A percentile compares a stretch with the other conserved stretches of the same genome.
Conservation (phyloP, 2,329 filamentous ascomycete genomes). For the Nemania sp. region DNA sequence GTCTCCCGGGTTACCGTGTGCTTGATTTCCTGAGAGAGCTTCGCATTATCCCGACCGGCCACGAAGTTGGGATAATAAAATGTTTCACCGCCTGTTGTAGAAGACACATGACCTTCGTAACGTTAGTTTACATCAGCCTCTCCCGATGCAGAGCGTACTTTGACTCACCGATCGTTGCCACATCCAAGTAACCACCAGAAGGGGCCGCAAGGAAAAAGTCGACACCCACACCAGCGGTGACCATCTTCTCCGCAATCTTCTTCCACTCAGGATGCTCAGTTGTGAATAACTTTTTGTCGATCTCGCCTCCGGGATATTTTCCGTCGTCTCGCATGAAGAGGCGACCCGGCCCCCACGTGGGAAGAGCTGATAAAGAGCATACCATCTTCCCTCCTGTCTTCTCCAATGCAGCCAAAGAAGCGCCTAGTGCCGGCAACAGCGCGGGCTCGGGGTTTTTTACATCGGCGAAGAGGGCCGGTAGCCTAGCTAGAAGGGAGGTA, state of each 20-base stretch:
- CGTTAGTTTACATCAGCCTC: conserved; percentile 27
- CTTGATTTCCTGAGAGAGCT: conserved; percentile 81
- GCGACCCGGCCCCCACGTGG: conserved; percentile 87
- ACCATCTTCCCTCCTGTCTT: conserved; percentile 91
- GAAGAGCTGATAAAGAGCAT: conserved; percentile 83
- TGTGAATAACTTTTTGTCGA: conserved; percentile 87
- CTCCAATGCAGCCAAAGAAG: conserved; percentile 81
- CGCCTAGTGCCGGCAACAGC: conserved; percentile 80
- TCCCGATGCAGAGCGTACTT: not conserved
- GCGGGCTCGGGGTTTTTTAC: conserved; percentile 92
- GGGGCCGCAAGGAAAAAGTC: conserved; percentile 96
- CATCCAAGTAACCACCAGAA: conserved; percentile 86
- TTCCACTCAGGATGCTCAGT: conserved; percentile 90
- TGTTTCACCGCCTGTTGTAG: conserved; percentile 89
- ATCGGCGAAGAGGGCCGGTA: conserved; percentile 84
- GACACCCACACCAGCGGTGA: conserved; percentile 80
- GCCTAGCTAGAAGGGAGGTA: conserved; percentile 77
- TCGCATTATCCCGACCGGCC: conserved; percentile 79
- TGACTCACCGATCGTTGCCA: conserved; percentile 81
- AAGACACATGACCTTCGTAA: conserved; percentile 72
- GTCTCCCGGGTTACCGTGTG: conserved; percentile 89
- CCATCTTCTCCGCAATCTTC: conserved; percentile 85
- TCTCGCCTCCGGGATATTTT: conserved; percentile 82
- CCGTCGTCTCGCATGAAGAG: conserved; percentile 86
- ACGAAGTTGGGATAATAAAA: conserved; percentile 99